Percentiles rank a stretch among this genome's conserved stretches.
These are phyloP conservation scores for Mangifera indica DNA, from an alignment of 345 rosid species.

Conservation along the genomic window DNA sequence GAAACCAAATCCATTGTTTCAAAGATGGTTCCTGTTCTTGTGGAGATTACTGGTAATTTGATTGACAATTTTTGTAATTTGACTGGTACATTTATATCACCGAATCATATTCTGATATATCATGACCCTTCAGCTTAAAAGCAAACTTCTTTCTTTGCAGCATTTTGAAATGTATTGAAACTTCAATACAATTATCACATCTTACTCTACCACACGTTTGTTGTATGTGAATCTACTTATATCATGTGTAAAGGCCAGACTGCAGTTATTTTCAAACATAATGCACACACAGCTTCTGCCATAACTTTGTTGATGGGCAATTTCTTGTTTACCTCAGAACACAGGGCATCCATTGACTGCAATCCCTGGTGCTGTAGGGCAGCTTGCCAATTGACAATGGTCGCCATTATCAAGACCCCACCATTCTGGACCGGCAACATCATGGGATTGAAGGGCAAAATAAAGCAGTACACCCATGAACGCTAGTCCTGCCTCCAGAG, in stretches of 20 bases:
- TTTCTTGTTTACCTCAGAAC: slow-evolving; percentile 19
- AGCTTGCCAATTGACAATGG: slow-evolving; percentile 60
- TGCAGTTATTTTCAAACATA: background rate
- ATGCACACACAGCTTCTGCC: background rate
- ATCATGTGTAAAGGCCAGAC: background rate
- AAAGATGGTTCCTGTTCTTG: too few relatives aligned
- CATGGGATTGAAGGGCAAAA: slow-evolving; percentile 51
- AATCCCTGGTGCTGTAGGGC: slow-evolving; percentile 69
- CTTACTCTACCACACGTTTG: background rate
- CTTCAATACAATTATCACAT: background rate
- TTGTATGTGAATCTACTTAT: background rate
- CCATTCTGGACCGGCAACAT: slow-evolving; percentile 62
- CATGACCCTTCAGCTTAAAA: too few relatives aligned
- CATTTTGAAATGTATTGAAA: background rate
- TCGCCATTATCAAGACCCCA: slow-evolving; percentile 59
- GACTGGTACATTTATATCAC: too few relatives aligned
- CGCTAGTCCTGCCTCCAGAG: slow-evolving; percentile 76
- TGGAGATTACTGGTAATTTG: too few relatives aligned
- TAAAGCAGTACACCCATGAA: slow-evolving; percentile 62
- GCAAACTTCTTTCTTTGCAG: too few relatives aligned
- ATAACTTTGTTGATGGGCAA: background rate
- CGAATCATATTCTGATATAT: too few relatives aligned
- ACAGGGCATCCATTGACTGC: slow-evolving; percentile 53
- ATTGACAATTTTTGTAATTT: too few relatives aligned
- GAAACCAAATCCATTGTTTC: too few relatives aligned